Evolutionary conservation across 176 grass and related monocot genomes (phyloP), one percentile per base, ranked within the genome.

Genomic region (Carex kokanica): DNA sequence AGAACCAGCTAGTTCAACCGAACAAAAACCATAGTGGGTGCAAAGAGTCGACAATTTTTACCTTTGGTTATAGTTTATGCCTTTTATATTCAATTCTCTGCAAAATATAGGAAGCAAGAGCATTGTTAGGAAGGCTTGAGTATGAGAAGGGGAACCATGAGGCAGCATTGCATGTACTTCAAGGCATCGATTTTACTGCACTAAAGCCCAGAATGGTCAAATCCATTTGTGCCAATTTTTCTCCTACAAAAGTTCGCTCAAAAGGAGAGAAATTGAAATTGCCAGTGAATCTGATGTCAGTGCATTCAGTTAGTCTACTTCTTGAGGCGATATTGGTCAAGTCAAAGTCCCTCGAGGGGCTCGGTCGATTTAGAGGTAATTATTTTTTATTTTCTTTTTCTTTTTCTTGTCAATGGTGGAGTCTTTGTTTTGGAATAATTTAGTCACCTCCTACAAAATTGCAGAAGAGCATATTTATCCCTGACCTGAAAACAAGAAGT

Each of bases 231-330:
- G 88, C 91, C 75, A 95, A 93, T 81, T 58, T 83, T 80, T 93
- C 87, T 64, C 89, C 86, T 81, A 93, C 81, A 87, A 85, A 75
- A 21, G 70, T 74, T 63, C 89, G 89, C 38, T 85, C 89, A 53
- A 95, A 91, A 90, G 86, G 88, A 23, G 92, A 91, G 84, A 73
- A 85, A 74, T 86, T 83, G 63, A 91, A 80, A 27, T 82, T 95
- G 88, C 72, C 89, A 27, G 79, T 90, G 77, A 88, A 95, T 80
- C 16, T 58, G 27, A 99, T 99, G 96, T 99, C 96, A 36, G 89
- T 99, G 86, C 96, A 99, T 90, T 99, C 96, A 77, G 96, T 92
- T 67, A 99, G 86, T 85, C 88, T 99, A 83, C 88, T 99, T 86
- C 81, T 95, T 5, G 96, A 99, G 86, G 96, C 96, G 25, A 86